phyloP scores from a whole-genome alignment of 1,284 basidiomycete species.

The Mycena citricolor region DNA sequence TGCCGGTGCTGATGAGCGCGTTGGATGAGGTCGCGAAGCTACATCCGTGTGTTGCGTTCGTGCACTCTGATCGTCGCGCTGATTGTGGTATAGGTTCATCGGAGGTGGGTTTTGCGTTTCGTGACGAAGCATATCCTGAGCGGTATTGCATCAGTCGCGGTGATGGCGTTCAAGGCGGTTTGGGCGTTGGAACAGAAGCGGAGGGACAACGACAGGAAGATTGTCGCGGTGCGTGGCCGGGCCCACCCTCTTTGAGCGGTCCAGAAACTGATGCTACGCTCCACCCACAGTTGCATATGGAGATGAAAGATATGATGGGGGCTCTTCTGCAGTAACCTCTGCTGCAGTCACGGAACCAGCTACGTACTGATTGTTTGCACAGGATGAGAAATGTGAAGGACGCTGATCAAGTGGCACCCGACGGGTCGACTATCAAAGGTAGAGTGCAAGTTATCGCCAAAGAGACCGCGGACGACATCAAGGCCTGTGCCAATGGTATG shows the following conservation, averaged over 20 bases:
- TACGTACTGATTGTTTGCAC: not conserved
- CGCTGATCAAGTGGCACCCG: constrained; percentile 7
- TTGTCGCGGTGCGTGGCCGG: constrained; percentile 25
- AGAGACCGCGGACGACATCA: constrained; percentile 15
- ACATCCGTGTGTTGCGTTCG: constrained; percentile 26
- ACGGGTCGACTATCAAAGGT: constrained; percentile 17
- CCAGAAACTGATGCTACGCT: too few relatives aligned
- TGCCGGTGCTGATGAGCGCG: constrained; percentile 27
- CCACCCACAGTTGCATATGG: constrained; percentile 21
- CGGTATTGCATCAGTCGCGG: constrained; percentile 25
- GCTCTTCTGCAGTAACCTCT: constrained; percentile 26
- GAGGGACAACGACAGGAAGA: constrained; percentile 29
- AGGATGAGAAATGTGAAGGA: constrained; percentile 19
- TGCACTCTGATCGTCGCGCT: not conserved
- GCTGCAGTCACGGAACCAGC: not conserved
- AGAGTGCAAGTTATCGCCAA: constrained; percentile 17
- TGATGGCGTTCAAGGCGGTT: constrained; percentile 33
- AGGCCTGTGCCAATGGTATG: constrained; percentile 16
- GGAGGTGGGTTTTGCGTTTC: not conserved
- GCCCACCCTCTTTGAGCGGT: not conserved
- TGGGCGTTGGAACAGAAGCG: constrained; percentile 30
- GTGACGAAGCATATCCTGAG: not conserved
- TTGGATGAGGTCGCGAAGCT: constrained; percentile 31
- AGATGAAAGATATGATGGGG: constrained; percentile 30
- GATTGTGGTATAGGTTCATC: constrained; percentile 11